A percentile compares a stretch with the other conserved stretches of the same genome.
phyloP scores from a whole-genome alignment of 2,329 filamentous ascomycete genomes.

The Colletotrichum lindemuthianum region DNA sequence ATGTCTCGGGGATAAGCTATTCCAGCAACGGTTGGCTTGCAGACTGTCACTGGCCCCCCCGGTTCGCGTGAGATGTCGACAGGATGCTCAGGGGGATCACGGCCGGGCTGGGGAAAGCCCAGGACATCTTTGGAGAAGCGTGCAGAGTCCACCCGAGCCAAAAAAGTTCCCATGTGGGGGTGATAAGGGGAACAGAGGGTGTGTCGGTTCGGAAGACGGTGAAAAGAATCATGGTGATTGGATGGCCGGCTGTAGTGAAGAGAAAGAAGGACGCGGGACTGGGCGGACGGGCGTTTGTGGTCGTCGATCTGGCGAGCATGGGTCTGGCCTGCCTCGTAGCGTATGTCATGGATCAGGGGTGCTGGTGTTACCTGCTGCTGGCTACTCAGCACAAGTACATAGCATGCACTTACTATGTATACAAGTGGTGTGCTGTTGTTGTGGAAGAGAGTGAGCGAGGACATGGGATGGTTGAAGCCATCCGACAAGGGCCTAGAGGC shows the following conservation, averaged over 20 bases:
- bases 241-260: not conserved
- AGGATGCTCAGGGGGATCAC: not conserved
- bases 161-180: conserved; percentile 35
- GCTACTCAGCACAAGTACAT: not conserved
- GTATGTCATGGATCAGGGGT: not conserved
- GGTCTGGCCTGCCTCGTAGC: not conserved
- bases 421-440: too few relatives aligned
- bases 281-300: conserved; percentile 31
- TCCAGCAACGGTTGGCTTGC: too few relatives aligned
- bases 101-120: conserved; percentile 23
- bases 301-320: conserved; percentile 31
- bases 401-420: not conserved
- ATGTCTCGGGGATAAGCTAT: too few relatives aligned
- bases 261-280: conserved; percentile 18
- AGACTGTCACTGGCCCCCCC: too few relatives aligned
- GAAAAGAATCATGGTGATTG: conserved; percentile 1
- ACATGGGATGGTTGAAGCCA: conserved; percentile 3
- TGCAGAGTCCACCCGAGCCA: conserved; percentile 23
- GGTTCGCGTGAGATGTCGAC: too few relatives aligned
- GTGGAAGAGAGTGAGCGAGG: not conserved
- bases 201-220: too few relatives aligned
- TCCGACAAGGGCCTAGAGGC: too few relatives aligned
- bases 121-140: not conserved
- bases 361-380: not conserved
- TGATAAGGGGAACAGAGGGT: conserved; percentile 23